Evolutionary conservation across 768 basidiomycete genomes (phyloP), one percentile per base, ranked within the genome.

Genomic region (Podaxis rugospora): DNA sequence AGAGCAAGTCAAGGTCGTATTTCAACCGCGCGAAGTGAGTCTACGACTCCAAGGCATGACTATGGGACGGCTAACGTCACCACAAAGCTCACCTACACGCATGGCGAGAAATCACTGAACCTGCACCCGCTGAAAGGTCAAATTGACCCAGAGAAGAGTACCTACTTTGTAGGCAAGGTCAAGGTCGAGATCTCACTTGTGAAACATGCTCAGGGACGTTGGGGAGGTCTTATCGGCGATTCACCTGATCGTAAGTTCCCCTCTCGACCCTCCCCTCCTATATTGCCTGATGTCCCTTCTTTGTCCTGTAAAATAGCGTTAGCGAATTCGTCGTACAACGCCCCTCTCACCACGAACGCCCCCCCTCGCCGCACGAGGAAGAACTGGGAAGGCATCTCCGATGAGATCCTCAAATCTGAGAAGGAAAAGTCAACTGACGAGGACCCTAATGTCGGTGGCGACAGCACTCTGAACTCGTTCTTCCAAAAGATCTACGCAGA

Each of bases 401-500:
- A 79, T 35, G 76, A 80, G 18, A 88, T 92, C 62, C 83, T 90
- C 39, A 73, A 75, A 16, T 70, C 76, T 5, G 93, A 94, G 1
- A 90, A 90, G 69, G 86, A 90, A 47, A 87, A 81, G 68, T 76
- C 82, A 2, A 74, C 80, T 3, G 81, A 89, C 14, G 86, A 95
- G 64, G 93, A 93, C 69, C 91, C 94, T 35, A 98, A 97, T 72
- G 87, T 88, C 16, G 92, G 92, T 23, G 95, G 95, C 21, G 95
- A 97, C 72, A 82, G 78, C 61, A 85, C 91, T 4, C 82, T 97
- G 61, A 96, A 98, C 73, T 68, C 79, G 28, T 92, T 96, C 77
- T 95, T 95, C 85, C 90, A 92, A 69, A 90, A 92, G 76, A 85
- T 99, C 63, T 99, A 90, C 68, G 80, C 83, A 5, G 92, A 91